These are phyloP conservation scores for Fusarium nelsonii DNA, from an alignment of 2,329 filamentous ascomycete genomes.

Conservation along the genomic window DNA sequence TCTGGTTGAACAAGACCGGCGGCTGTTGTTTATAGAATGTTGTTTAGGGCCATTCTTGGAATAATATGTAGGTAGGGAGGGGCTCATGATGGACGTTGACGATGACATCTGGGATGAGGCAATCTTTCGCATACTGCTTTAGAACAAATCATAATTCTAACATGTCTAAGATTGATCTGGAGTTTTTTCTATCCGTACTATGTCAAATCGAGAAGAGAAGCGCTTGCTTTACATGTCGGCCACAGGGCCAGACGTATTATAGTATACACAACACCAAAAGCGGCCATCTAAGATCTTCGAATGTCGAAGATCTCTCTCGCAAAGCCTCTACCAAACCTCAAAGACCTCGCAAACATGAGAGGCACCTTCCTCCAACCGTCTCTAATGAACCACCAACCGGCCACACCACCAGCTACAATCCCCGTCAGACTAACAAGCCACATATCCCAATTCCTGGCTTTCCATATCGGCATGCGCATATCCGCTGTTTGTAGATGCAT, in stretches of 20 bases:
- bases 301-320: conserved; percentile 4
- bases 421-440: conserved; percentile 39
- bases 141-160: neutral
- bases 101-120: too few relatives aligned
- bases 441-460: conserved; percentile 57
- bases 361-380: conserved; percentile 35
- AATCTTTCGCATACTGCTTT: too few relatives aligned
- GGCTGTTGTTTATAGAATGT: too few relatives aligned
- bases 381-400: conserved; percentile 40
- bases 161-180: neutral
- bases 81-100: neutral
- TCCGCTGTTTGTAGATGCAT: conserved; percentile 61
- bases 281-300: neutral
- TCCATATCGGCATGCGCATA: conserved; percentile 56
- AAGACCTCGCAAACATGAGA: conserved; percentile 5
- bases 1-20: too few relatives aligned
- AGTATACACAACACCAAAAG: neutral
- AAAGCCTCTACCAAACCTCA: conserved; percentile 1
- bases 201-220: conserved; percentile 3
- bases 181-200: neutral
- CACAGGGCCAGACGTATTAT: neutral
- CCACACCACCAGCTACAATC: conserved; percentile 14
- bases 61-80: neutral
- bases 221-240: neutral
- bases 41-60: too few relatives aligned